A percentile compares a stretch with the other conserved stretches of the same genome.
phyloP scores from a whole-genome alignment of 2,329 filamentous ascomycete genomes.

The Amauroascus verrucosus region DNA sequence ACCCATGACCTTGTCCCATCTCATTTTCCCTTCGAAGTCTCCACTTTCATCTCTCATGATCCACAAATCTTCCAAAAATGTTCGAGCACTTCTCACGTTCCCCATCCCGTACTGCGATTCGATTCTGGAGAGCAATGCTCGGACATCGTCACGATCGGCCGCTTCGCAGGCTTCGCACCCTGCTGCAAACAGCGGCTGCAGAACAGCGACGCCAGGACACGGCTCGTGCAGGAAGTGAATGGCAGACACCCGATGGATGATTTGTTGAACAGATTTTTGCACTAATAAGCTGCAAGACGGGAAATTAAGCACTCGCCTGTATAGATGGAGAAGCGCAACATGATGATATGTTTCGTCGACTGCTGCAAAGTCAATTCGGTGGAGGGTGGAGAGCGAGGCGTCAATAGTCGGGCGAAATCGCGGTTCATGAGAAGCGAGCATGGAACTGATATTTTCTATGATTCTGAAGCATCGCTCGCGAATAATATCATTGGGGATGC shows the following conservation, averaged over 20 bases:
- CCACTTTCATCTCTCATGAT: constrained; percentile 14
- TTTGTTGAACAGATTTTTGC: constrained; percentile 15
- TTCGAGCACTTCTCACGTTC: constrained; percentile 53
- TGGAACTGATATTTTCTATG: constrained; percentile 13
- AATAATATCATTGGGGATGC: constrained; percentile 9
- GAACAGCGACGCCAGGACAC: constrained; percentile 52
- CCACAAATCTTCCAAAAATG: constrained; percentile 54
- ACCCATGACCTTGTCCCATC: constrained; percentile 20
- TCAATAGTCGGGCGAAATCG: constrained; percentile 15
- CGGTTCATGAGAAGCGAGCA: constrained; percentile 11
- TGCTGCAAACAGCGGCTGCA: constrained; percentile 56
- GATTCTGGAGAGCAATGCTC: constrained; percentile 44
- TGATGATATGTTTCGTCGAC: constrained; percentile 18
- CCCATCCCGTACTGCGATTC: constrained; percentile 53
- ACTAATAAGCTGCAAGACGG: constrained; percentile 17
- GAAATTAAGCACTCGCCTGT: constrained; percentile 14
- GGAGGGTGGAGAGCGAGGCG: constrained; percentile 12
- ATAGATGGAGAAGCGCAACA: constrained; percentile 17
- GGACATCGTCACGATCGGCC: constrained; percentile 44
- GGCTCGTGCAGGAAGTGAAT: constrained; percentile 16
- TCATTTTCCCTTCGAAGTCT: constrained; percentile 15
- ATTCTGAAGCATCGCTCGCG: constrained; percentile 12
- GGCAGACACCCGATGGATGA: constrained; percentile 14
- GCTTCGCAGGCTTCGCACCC: constrained; percentile 47
- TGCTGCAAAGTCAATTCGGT: constrained; percentile 15